Percentiles rank a stretch among this genome's conserved stretches.
Conservation (phyloP, 768 basidiomycete genomes). For the Amanita jacksonii region DNA sequence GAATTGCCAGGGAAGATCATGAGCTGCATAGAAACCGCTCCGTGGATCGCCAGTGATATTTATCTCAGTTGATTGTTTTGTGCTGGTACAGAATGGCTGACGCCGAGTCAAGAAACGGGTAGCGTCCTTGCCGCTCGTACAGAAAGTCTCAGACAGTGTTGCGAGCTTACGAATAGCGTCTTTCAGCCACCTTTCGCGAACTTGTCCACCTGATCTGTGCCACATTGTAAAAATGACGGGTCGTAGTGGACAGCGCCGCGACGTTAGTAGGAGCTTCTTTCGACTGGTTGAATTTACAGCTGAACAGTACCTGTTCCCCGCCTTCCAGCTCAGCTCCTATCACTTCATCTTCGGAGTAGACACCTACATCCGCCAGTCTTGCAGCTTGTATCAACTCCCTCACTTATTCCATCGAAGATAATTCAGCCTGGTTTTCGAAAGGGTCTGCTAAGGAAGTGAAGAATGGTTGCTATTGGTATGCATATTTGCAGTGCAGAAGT, state of each 20-base stretch:
- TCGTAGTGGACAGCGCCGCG: constrained; percentile 70
- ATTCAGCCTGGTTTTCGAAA: constrained; percentile 86
- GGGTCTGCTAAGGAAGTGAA: constrained; percentile 81
- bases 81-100: no score
- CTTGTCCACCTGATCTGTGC: constrained; percentile 93
- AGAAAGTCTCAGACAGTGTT: constrained; percentile 73
- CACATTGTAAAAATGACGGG: constrained; percentile 93
- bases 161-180: constrained; percentile 14
- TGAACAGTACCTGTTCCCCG: no score
- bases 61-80: no score
- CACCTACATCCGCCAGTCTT: constrained; percentile 93
- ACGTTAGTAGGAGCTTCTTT: constrained; percentile 44
- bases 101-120: constrained; percentile 53
- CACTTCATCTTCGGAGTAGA: constrained; percentile 99
- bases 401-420: constrained; percentile 92
- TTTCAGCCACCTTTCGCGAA: constrained; percentile 85
- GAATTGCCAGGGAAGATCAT: no score
- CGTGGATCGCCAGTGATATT: no score
- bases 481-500: no score
- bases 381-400: constrained; percentile 98
- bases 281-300: neutral
- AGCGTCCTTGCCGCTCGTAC: constrained; percentile 86
- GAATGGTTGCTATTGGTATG: constrained; percentile 88
- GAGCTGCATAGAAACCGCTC: no score
- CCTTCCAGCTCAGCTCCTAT: constrained; percentile 86